phyloP scores from a whole-genome alignment of 805 yeast species.

The Lipomyces japonicus region DNA sequence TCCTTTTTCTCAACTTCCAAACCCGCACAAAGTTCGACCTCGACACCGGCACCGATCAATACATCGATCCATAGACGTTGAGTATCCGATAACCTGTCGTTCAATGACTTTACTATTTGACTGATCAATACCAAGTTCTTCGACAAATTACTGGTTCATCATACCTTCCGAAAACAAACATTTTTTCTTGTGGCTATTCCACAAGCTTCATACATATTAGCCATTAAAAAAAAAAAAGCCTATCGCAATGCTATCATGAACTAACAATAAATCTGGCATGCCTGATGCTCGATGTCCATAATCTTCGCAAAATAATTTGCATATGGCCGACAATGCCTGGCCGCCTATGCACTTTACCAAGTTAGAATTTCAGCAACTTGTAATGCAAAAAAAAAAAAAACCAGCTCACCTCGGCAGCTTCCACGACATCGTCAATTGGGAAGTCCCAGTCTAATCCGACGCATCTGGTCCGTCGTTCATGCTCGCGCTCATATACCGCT shows the following conservation, averaged over 20 bases:
- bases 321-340: slow-evolving; percentile 27
- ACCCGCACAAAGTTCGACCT: slow-evolving; percentile 37
- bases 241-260: neutral
- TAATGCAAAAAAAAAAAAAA: neutral
- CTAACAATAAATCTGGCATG: slow-evolving; percentile 38
- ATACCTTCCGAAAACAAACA: slow-evolving; percentile 25
- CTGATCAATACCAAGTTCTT: slow-evolving; percentile 21
- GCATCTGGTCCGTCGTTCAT: slow-evolving; percentile 27
- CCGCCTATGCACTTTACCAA: slow-evolving; percentile 26
- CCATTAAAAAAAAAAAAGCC: neutral
- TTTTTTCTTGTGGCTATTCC: slow-evolving; percentile 27
- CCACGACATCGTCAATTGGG: slow-evolving; percentile 24
- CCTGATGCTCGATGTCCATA: slow-evolving; percentile 35
- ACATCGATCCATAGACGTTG: slow-evolving; percentile 41
- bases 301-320: slow-evolving; percentile 29
- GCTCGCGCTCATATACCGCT: slow-evolving; percentile 22
- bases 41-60: slow-evolving; percentile 31
- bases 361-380: neutral
- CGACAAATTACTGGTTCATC: neutral
- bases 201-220: too few relatives aligned
- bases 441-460: slow-evolving; percentile 37
- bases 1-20: too few relatives aligned
- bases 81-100: slow-evolving; percentile 39
- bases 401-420: slow-evolving; percentile 26
- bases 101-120: slow-evolving; percentile 40